phyloP scores from a whole-genome alignment of 2,329 filamentous ascomycete species.

The Aspergillus pseudotamarii region DNA sequence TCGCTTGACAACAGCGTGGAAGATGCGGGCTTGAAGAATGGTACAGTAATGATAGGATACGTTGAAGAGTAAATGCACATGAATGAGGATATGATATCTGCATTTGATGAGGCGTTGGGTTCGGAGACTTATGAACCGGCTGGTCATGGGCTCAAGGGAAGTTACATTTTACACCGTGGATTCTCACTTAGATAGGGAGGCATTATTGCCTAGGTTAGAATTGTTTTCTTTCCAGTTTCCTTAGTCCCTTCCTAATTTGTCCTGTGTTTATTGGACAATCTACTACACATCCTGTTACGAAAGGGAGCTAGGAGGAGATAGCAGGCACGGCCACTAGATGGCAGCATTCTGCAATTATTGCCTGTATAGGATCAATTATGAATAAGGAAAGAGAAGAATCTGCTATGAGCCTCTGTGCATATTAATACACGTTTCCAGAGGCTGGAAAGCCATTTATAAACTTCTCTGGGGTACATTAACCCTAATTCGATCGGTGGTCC shows the following conservation, averaged over 20 bases:
- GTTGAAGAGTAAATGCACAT: constrained; percentile 57
- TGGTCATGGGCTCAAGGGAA: not conserved
- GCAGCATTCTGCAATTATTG: not conserved
- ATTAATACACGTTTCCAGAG: not conserved
- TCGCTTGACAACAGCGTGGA: constrained; percentile 73
- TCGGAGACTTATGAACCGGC: not conserved
- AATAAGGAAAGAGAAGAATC: not conserved
- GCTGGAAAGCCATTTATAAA: too few species aligned
- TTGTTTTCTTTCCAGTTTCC: not conserved
- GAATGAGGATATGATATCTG: constrained; percentile 1
- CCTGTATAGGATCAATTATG: not conserved
- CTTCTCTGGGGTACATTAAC: not conserved
- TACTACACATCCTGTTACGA: not conserved
- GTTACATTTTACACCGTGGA: not conserved
- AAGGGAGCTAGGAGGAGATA: not conserved
- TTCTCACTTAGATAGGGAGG: not conserved
- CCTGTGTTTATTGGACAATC: not conserved
- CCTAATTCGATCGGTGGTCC: not conserved
- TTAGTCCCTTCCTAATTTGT: not conserved
- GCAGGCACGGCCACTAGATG: not conserved
- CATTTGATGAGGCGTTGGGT: constrained; percentile 3
- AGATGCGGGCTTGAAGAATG: constrained; percentile 85
- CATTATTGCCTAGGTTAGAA: not conserved
- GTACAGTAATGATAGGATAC: constrained; percentile 94
- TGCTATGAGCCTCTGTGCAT: not conserved